phyloP scores from a whole-genome alignment of 306 rosid genomes.

The Betula pendula region DNA sequence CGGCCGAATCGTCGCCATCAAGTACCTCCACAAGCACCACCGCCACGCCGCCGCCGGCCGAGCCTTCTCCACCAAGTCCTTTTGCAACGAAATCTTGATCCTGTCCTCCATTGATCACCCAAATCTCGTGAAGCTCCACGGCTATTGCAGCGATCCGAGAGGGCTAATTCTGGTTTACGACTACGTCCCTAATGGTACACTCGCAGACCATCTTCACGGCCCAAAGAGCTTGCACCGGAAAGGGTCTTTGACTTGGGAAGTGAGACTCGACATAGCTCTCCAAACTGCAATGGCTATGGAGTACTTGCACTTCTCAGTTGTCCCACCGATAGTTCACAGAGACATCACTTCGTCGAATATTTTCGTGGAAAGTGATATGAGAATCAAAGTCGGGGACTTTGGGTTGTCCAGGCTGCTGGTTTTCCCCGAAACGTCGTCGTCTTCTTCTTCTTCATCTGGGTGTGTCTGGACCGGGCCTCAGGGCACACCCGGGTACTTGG shows the following conservation, averaged over 20 bases:
- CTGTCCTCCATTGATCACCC: conserved; percentile 84
- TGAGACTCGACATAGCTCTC: conserved; percentile 69
- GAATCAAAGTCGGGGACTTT: conserved; percentile 90
- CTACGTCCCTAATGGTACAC: conserved; percentile 86
- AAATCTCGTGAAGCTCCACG: conserved; percentile 88
- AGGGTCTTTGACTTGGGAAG: conserved; percentile 63
- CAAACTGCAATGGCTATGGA: conserved; percentile 92
- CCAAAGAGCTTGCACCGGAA: conserved; percentile 38
- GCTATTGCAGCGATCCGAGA: conserved; percentile 90
- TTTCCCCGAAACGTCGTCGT: conserved; percentile 53
- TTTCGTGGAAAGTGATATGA: conserved; percentile 82
- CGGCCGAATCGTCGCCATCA: conserved; percentile 73
- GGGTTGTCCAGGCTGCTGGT: conserved; percentile 79
- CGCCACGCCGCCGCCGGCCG: conserved; percentile 30
- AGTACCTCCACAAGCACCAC: conserved; percentile 73
- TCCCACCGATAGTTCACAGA: conserved; percentile 82
- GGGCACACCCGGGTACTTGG: conserved; percentile 94
- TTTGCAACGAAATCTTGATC: conserved; percentile 91
- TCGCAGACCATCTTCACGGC: conserved; percentile 84
- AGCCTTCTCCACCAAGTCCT: conserved; percentile 70
- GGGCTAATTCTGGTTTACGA: conserved; percentile 79
- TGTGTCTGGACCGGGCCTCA: conserved; percentile 96
- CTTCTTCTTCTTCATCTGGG: conserved; percentile 39
- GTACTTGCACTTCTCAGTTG: conserved; percentile 80
- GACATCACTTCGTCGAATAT: conserved; percentile 87